Conservation (phyloP, 768 basidiomycete genomes). For the Phanerochaete sordida region DNA sequence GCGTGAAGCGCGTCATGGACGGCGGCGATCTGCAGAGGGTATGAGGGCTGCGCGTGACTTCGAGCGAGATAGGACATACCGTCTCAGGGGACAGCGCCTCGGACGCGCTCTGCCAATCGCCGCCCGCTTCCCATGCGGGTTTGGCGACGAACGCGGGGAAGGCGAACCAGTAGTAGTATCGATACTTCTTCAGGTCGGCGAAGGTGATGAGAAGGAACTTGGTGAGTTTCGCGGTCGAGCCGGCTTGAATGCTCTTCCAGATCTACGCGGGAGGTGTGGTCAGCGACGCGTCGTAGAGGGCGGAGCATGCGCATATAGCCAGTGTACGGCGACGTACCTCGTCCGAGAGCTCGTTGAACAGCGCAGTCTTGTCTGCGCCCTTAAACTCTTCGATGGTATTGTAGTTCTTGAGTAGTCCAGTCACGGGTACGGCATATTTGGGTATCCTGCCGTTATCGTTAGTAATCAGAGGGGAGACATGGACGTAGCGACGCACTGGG, state of each 20-base stretch:
- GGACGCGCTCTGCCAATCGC: slow-evolving; percentile 56
- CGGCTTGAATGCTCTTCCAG: slow-evolving; percentile 57
- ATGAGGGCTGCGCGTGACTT: too few species aligned
- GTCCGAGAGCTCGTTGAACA: slow-evolving; percentile 75
- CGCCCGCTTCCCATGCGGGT: slow-evolving; percentile 84
- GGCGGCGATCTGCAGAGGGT: too few species aligned
- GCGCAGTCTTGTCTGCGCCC: slow-evolving; percentile 78
- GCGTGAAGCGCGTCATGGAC: too few species aligned
- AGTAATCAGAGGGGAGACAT: background rate
- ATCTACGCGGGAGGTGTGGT: slow-evolving; percentile 42
- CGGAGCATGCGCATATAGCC: background rate
- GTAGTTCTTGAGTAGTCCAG: slow-evolving; percentile 85
- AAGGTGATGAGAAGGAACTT: slow-evolving; percentile 86
- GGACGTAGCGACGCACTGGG: slow-evolving; percentile 35
- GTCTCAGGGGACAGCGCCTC: too few species aligned
- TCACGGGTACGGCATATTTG: slow-evolving; percentile 46
- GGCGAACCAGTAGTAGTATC: slow-evolving; percentile 97
- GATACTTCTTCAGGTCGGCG: slow-evolving; percentile 97
- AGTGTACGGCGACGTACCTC: slow-evolving; percentile 39
- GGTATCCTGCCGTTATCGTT: slow-evolving; percentile 32
- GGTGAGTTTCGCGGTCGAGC: slow-evolving; percentile 56
- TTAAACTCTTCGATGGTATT: slow-evolving; percentile 98
- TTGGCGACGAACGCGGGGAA: slow-evolving; percentile 91
- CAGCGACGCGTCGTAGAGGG: background rate
- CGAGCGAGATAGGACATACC: too few species aligned